Base-by-base conservation (phyloP, 768 basidiomycete species). In the Lyophyllum shimeji region DNA sequence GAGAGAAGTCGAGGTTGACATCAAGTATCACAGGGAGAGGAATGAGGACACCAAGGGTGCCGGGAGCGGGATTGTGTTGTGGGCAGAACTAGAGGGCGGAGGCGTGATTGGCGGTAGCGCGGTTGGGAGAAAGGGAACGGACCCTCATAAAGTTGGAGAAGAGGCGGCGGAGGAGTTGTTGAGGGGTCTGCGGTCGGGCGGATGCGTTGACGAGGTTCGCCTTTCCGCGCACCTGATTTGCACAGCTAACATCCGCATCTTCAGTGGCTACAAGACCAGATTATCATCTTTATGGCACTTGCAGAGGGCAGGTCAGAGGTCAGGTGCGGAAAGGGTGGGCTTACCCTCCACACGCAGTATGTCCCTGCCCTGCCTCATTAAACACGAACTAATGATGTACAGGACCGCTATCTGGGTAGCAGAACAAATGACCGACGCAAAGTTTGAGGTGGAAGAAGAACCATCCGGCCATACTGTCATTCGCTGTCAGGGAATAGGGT, bases 361-460 rank as follows among this genome's bases (percentile, higher is more conserved):
- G 71, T 63, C 7, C 18, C 31, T 23, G 39, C 53, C 46, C 46
- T 33, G 48, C 50, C 33, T 44, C 46, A 7, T 43, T 11, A 29
- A 43, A 12, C 8, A 25, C 44, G 8, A 3, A 7, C 17, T 47
- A 20, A 53, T 47, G 52, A 18, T 37, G 25, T 45, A 9, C 60
- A 81, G 81, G 53, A 82, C 90, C 7, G 90, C 90, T 0, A 89
- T 93, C 34, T 87, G 86, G 79, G 70, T 90, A 2, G 84, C 86
- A 0, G 81, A 89, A 63, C 78, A 82, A 60, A 74, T 93, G 46
- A 85, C 90, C 1, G 78, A 80, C 11, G 89, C 87, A 23, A 82
- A 73, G 56, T 93, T 91, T 65, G 69, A 74, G 34, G 63, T 84
- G 8, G 72, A 81, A 34, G 76, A 81, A 55, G 68, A 76, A n/a